Evolutionary conservation across 768 basidiomycete genomes (phyloP), one percentile per base, ranked within the genome.

Genomic region (Filobasidium floriforme): DNA sequence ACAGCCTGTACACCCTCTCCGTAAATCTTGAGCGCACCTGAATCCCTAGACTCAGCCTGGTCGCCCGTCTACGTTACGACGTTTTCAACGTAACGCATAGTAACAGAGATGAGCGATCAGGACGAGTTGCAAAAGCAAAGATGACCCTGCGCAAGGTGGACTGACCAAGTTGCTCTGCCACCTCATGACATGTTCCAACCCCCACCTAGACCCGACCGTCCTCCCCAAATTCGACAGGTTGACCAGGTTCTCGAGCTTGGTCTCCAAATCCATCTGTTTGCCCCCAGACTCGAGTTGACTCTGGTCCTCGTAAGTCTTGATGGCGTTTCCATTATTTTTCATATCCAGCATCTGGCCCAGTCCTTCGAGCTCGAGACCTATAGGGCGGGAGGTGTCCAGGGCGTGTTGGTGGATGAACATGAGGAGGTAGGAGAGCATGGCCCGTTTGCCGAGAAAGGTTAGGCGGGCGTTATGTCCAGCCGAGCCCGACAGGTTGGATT

Each of bases 141-240:
- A 10, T 10, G 43, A 44, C 19, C 43, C 19, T 44, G 10, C 43
- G 19, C 43, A 10, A 10, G 19, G 43, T 19, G 9, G 6, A 66
- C 68, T 69, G 63, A 72, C 71, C 59, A 59, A 43, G 44, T 67
- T 66, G 43, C 59, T 60, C 54, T 68, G 57, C 68, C 68, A 70
- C 54, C 73, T 52, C 59, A 71, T 69, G 24, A 75, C 73, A 15
- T 75, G 63, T 37, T 66, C 72, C n/a, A 78, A 52, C 14, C 66
- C 62, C 74, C 76, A 76, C 22, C 29, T 18, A 29, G 59, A 37
- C 7, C 76, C 76, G 0, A 78, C 68, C 44, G 66, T 54, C 62
- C 75, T 72, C 19, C 77, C 77, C 46, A 78, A 49, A 68, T 76
- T 76, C 51, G 65, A 66, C 37, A 66, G 59, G 69, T 76, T 68